A percentile compares a stretch with the other conserved stretches of the same genome.
These are phyloP conservation scores for Microsporum canis DNA, from an alignment of 2,329 filamentous ascomycete species.

Conservation along the genomic window DNA sequence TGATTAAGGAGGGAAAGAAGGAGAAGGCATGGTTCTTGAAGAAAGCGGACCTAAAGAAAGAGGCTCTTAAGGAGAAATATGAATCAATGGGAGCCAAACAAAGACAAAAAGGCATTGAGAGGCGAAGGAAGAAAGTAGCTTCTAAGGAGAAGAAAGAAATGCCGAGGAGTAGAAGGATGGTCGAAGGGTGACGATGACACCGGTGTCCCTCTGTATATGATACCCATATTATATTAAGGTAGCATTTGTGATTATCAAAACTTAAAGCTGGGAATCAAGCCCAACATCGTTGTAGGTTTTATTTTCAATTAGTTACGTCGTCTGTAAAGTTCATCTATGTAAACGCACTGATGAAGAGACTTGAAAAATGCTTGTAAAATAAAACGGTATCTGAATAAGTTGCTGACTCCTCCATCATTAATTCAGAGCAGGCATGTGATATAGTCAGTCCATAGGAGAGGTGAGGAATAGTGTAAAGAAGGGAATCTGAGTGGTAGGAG, in stretches of 20 bases:
- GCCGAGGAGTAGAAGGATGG: slow-evolving; percentile 43
- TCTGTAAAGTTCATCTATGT: neutral
- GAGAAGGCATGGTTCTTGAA: slow-evolving; percentile 79
- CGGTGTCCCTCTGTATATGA: neutral
- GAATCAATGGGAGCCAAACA: slow-evolving; percentile 74
- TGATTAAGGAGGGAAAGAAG: slow-evolving; percentile 73
- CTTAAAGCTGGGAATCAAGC: neutral
- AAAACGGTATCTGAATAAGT: neutral
- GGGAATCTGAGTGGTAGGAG: neutral
- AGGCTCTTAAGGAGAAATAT: slow-evolving; percentile 67
- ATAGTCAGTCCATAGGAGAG: neutral
- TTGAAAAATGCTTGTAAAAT: neutral
- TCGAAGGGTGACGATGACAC: slow-evolving; percentile 9
- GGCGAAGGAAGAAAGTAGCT: slow-evolving; percentile 78
- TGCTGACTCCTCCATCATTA: neutral
- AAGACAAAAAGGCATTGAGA: slow-evolving; percentile 72
- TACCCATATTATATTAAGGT: neutral
- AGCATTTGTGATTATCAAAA: neutral
- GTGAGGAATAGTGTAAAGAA: neutral
- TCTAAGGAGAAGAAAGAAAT: slow-evolving; percentile 73
- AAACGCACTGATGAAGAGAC: neutral
- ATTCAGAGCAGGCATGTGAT: neutral
- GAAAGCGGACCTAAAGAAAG: slow-evolving; percentile 81
- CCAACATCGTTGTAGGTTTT: neutral
- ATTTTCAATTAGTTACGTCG: neutral